Evolutionary conservation across 163 green algal species (phyloP).

Genomic region (Chloromonas sp.): DNA sequence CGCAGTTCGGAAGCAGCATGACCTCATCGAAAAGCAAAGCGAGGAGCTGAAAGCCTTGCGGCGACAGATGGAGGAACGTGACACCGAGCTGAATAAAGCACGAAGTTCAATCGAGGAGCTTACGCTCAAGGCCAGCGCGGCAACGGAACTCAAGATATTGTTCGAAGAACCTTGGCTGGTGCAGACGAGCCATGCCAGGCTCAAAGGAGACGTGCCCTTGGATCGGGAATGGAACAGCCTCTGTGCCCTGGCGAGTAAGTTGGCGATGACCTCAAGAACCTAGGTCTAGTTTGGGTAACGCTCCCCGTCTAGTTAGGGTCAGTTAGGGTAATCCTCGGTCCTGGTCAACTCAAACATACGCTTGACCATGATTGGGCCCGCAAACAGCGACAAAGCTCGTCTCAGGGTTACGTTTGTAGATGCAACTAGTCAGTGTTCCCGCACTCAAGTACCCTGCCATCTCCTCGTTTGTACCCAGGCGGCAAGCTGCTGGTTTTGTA

Average conservation of each 20-base stretch:
- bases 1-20: constrained; percentile 46
- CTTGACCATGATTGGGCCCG: too few relatives aligned
- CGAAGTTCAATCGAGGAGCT: constrained; percentile 46
- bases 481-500: constrained; percentile 57
- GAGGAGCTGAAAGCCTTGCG: constrained; percentile 51
- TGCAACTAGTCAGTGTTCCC: too few relatives aligned
- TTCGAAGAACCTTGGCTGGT: constrained; percentile 63
- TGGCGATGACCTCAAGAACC: neutral
- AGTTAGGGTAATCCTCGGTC: too few relatives aligned
- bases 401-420: too few relatives aligned
- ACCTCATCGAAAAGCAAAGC: constrained; percentile 56
- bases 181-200: constrained; percentile 35
- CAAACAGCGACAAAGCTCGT: too few relatives aligned
- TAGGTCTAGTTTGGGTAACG: neutral
- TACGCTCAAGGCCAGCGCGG: constrained; percentile 35
- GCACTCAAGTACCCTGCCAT: too few relatives aligned
- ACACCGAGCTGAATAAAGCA: constrained; percentile 33
- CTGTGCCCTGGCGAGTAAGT: constrained; percentile 21
- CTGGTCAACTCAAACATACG: too few relatives aligned
- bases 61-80: constrained; percentile 40
- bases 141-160: constrained; percentile 55
- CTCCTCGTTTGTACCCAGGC: neutral
- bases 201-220: constrained; percentile 35
- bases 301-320: too few relatives aligned
- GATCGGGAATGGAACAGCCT: constrained; percentile 36